These are phyloP conservation scores for Mucor velutinosus DNA, from an alignment of 371 early-diverging fungal species.

Conservation along the genomic window DNA sequence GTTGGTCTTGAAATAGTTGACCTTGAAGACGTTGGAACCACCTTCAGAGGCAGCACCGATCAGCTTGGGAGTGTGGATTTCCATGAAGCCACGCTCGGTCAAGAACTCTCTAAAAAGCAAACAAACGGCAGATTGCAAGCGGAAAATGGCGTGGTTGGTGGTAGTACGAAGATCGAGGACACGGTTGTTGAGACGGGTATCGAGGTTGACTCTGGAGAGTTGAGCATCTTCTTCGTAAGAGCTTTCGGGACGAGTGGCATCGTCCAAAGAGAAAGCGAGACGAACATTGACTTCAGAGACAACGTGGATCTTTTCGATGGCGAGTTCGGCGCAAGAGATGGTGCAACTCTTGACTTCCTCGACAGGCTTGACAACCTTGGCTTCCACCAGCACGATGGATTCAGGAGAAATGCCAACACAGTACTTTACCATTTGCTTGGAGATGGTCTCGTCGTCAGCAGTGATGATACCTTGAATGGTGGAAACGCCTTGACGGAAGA, in stretches of 20 bases:
- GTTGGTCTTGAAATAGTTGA: slow-evolving; percentile 94
- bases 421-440: slow-evolving; percentile 97
- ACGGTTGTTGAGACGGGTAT: slow-evolving; percentile 97
- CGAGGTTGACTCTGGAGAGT: slow-evolving; percentile 82
- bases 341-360: slow-evolving; percentile 93
- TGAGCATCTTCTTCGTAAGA: slow-evolving; percentile 77
- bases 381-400: slow-evolving; percentile 89
- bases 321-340: slow-evolving; percentile 88
- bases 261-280: slow-evolving; percentile 96
- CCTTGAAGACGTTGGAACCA: slow-evolving; percentile 98
- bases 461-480: slow-evolving; percentile 89
- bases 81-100: slow-evolving; percentile 83
- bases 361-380: slow-evolving; percentile 73
- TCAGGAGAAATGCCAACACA: slow-evolving; percentile 82
- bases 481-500: slow-evolving; percentile 83
- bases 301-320: slow-evolving; percentile 74
- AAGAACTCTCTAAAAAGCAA: slow-evolving; percentile 95
- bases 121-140: slow-evolving; percentile 95
- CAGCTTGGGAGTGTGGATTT: slow-evolving; percentile 99
- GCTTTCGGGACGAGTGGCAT: slow-evolving; percentile 89
- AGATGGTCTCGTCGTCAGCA: slow-evolving; percentile 70
- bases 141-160: slow-evolving; percentile 98
- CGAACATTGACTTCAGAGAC: slow-evolving; percentile 79
- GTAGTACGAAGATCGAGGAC: slow-evolving; percentile 96
- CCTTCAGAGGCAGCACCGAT: slow-evolving; percentile 98